Evolutionary conservation across 106 monocot species (phyloP), one percentile per base, ranked within the genome.

Genomic region (Acorus gramineus): DNA sequence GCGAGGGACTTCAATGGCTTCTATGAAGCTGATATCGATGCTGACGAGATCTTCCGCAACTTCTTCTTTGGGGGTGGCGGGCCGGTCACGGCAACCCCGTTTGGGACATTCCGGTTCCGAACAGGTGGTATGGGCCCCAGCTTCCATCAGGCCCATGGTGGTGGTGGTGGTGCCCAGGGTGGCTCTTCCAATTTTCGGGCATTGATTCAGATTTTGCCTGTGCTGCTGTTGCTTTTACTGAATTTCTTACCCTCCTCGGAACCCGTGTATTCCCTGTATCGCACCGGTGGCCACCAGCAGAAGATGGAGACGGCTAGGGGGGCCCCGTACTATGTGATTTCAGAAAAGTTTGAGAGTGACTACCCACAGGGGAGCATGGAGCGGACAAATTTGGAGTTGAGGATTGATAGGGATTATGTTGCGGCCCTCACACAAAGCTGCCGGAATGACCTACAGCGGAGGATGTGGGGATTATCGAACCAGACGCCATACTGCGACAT

Each of bases 41-140:
- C 96, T 2, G 92, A 98, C 52, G 96, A 92, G 81, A 92, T 98
- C 14, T 98, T 98, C 62, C 78, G 96, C 70, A 92, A 86, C 67
- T 96, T 96, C 76, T 93, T 93, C 79, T 89, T 79, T 67, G 85
- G 28, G 28, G 28, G 85, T 47, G 88, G 85, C 14, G 78, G 74
- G 75, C 56, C 67, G 8, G 81, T 66, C 6, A 67, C 79, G 0
- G 57, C 87, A 0, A 78, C 89, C 42, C 78, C 77, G 11, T 90
- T 85, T 63, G 79, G 87, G 7, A 70, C 80, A 2, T 98, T 79
- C 59, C 82, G 85, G 46, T 96, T 96, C 62, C 76, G 83, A 53
- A 76, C 90, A 9, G 91, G 84, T 11, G 81, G 90, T 12, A 85
- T 74, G 82, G 69, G 69, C 6, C 66, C 69, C 0, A 63, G 68